Percentiles rank a stretch among this genome's conserved stretches.
Conservation (phyloP, 1,139 yeast species). For the Taiozyma onychis region DNA sequence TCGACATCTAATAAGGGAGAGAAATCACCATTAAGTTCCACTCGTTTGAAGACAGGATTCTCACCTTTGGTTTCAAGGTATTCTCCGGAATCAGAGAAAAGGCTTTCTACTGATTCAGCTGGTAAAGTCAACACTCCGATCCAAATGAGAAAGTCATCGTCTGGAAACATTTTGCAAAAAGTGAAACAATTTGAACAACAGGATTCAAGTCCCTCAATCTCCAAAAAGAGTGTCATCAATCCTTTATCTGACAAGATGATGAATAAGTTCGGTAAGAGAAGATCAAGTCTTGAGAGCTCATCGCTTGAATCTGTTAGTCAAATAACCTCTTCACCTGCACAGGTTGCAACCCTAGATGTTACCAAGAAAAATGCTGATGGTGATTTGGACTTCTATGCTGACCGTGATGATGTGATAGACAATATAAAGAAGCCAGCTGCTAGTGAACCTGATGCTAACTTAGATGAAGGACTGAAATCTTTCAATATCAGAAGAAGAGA, state of each 20-base stretch:
- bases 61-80: conserved; percentile 13
- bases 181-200: conserved; percentile 28
- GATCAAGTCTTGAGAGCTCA: conserved; percentile 11
- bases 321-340: neutral
- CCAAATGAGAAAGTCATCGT: conserved; percentile 23
- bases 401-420: neutral
- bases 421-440: neutral
- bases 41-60: conserved; percentile 9
- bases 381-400: neutral
- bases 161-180: conserved; percentile 24
- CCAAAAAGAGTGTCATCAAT: conserved; percentile 12
- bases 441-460: neutral
- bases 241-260: conserved; percentile 21
- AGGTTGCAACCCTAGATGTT: neutral
- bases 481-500: neutral
- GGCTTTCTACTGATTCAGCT: neutral
- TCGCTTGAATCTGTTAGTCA: neutral
- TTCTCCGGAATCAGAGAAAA: conserved; percentile 9
- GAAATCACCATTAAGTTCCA: neutral
- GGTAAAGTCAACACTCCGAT: neutral
- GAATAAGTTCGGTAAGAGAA: conserved; percentile 29
- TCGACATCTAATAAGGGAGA: neutral
- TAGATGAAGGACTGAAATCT: neutral
- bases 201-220: conserved; percentile 1
- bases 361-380: neutral